Evolutionary conservation across 1,284 basidiomycete species (phyloP).

Genomic region (Cryptococcus deneoformans): DNA sequence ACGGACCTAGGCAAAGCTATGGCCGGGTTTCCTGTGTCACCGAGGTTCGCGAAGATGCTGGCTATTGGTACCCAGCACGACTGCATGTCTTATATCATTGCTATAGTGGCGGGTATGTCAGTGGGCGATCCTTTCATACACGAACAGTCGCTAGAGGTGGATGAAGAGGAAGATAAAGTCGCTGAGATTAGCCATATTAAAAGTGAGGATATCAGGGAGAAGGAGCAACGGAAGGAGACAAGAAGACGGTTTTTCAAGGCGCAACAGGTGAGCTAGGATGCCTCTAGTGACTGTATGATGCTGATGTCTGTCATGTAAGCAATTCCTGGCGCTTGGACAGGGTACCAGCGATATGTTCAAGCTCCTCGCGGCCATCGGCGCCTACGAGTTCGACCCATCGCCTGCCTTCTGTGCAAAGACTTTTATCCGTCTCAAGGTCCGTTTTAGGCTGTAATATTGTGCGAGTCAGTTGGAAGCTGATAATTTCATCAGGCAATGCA

Average conservation of each 20-base stretch:
- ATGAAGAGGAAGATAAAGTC: slow-evolving; percentile 49
- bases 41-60: slow-evolving; percentile 92
- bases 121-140: slow-evolving; percentile 96
- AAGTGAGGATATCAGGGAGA: slow-evolving; percentile 47
- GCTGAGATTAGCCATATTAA: slow-evolving; percentile 21
- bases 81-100: slow-evolving; percentile 87
- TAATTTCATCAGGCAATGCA: slow-evolving; percentile 76
- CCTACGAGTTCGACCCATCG: slow-evolving; percentile 87
- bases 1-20: slow-evolving; percentile 86
- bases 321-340: slow-evolving; percentile 75
- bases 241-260: slow-evolving; percentile 75
- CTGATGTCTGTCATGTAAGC: slow-evolving; percentile 49
- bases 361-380: slow-evolving; percentile 86
- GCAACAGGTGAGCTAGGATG: slow-evolving; percentile 60
- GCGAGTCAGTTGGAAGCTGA: background rate
- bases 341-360: slow-evolving; percentile 88
- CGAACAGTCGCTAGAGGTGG: slow-evolving; percentile 62
- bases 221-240: slow-evolving; percentile 63
- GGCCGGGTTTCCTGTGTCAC: slow-evolving; percentile 90
- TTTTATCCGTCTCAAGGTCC: slow-evolving; percentile 87
- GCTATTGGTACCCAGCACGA: slow-evolving; percentile 88
- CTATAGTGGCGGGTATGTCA: slow-evolving; percentile 86
- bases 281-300: background rate
- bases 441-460: slow-evolving; percentile 15
- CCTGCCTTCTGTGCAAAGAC: slow-evolving; percentile 80